Evolutionary conservation across 1,284 basidiomycete genomes (phyloP), one percentile per base, ranked within the genome.

Genomic region (Pseudozyma tsukubaensis): DNA sequence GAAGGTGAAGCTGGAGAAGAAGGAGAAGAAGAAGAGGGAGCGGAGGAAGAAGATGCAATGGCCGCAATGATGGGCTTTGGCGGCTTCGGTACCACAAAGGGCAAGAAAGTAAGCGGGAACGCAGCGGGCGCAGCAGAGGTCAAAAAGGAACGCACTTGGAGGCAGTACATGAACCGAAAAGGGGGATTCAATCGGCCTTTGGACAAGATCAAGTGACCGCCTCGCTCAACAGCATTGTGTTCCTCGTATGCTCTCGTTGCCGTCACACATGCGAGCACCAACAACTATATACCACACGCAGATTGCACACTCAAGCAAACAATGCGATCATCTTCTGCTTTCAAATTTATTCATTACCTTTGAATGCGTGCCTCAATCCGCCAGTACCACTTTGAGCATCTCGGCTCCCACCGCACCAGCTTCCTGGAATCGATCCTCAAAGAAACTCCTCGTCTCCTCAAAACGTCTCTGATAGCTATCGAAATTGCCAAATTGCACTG

Each of bases 71-170:
- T 98, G 92, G 95, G 95, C 47, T 87, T 98, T 80, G 85, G 87
- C 50, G 93, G 93, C 1, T 98, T 98, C 83, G 93, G 92, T 8
- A 89, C 90, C 0, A 97, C 95, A 0, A 97, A 97, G 42, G 76
- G 82, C 63, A 93, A 92, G 24, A 94, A 95, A 73, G 92, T 94
- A 84, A 90, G 91, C 72, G 75, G 77, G 24, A 79, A 81, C 40
- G 84, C 86, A 36, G 80, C 81, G 0, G 86, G 94, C 36, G 82
- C 76, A 2, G 89, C 89, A 1, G 86, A 91, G 58, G 86, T 97
- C 78, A 95, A 95, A 88, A 94, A 94, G 86, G 89, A 91, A 72
- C 88, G 95, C 58, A 96, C 94, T 32, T 97, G 95, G 94, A 88
- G 95, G 73, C 95, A 97, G 86, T 95, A 95, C 84, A 95, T 95